Base-by-base conservation (phyloP, 345 rosid genomes). In the Cardamine resedifolia region DNA sequence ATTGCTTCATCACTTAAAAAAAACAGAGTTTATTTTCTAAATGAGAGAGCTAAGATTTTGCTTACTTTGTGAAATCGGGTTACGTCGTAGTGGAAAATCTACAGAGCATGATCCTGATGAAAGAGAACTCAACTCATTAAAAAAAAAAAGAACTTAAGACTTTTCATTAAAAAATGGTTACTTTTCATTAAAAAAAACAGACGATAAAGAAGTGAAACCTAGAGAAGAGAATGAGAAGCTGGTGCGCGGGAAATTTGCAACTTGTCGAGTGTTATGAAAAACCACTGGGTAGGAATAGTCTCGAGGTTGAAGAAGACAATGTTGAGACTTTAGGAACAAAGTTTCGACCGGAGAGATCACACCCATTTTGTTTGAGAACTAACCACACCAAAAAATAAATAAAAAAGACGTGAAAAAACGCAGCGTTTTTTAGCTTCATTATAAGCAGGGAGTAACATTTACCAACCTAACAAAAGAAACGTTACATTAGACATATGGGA, bases 1-100 rank as follows among this genome's bases (percentile, higher is more conserved):
- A 47, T 8, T 41, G 24, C 14, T 52, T 52, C 6, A 43, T 6
- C 15, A 6, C 5, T 16, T 2, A 6, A 23, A 20, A 33, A 70
- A 70, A 4, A 68, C 82, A 79, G 49, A 71, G 53, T 28, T 28
- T 59, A 19, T 8, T 47, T 14, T 10, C 5, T 38, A 11, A 3
- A 12, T 15, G 15, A 38, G 43, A 36, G 41, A 34, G 20, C 30
- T 12, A 27, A 44, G 6, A 18, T 26, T 44, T 18, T 24, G 23
- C 58, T 74, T 53, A 88, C 94, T 51, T 16, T 53, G 77, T 72
- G 52, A 18, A 74, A 59, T 43, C 26, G 73, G 68, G 10, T 49
- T 47, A 61, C 64, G 31, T 24, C 50, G 73, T 64, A 67, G 21
- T 30, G 81, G 73, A 52, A 66, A 58, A 11, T 67, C 48, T n/a